Base-by-base conservation (phyloP, 768 basidiomycete genomes). In the Kwoniella mangroviensis region DNA sequence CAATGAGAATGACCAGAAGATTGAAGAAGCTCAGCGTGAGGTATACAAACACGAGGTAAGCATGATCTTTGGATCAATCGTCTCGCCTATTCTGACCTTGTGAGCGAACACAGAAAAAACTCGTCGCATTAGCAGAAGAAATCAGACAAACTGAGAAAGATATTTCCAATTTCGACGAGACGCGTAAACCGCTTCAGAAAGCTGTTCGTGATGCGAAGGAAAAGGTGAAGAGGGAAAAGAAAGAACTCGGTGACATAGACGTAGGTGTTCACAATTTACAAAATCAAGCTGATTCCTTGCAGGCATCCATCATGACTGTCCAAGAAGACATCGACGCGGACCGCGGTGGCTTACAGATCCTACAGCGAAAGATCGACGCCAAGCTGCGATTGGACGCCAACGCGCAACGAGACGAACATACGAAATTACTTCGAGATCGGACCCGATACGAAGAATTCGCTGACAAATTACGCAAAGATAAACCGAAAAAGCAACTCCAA, bases 301-400 rank as follows among this genome's bases (percentile, higher is more conserved):
- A 88, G 69, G 87, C 83, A 58, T 77, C 84, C 13, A 89, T 90
- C 81, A 85, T 5, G 41, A 51, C 41, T 7, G 42, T 67, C 34
- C 34, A 63, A 40, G 67, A 63, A 3, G 68, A 69, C 11, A 63
- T 69, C 21, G 68, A 69, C 2, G 17, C 61, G 19, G 68, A 69
- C 9, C 24, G 51, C 15, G 54, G 68, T 12, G 54, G 62, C 49
- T 52, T 69, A 19, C 22, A 15, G 41, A 69, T 57, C 34, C 55
- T 69, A 11, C 61, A 69, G 26, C 13, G 17, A 4, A 69, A 69
- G 55, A 69, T 69, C 24, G 62, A 69, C 12, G 68, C 68, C 10
- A 63, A 64, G 28, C 13, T 69, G 19, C 41, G 56, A 9, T 10
- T 57, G n/a, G 64, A 69, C 22, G 62, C 53, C 4, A 42, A 63